These are phyloP conservation scores for Suillus tomentosus DNA, from an alignment of 768 basidiomycete genomes.

Conservation along the genomic window DNA sequence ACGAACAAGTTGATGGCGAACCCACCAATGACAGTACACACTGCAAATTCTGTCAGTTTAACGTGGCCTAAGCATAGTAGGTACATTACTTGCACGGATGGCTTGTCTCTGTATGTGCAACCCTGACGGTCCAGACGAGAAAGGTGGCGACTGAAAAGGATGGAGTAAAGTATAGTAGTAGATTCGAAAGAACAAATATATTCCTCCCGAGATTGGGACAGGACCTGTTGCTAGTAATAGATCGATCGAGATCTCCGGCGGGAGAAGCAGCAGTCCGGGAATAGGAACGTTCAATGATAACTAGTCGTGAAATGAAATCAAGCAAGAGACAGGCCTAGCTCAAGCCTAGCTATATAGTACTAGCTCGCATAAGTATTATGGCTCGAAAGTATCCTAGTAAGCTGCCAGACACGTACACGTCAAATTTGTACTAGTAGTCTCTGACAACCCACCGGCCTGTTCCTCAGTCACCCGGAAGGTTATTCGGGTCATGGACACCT, in stretches of 20 bases:
- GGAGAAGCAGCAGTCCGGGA: conserved; percentile 22
- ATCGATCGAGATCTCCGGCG: conserved; percentile 8
- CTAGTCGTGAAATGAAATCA: conserved; percentile 2
- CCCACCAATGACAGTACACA: conserved; percentile 1
- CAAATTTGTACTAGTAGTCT: not conserved
- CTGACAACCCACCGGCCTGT: no score
- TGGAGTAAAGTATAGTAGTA: not conserved
- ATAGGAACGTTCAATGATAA: conserved; percentile 14
- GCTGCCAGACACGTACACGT: not conserved
- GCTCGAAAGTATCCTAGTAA: not conserved
- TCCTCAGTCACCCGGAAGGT: no score
- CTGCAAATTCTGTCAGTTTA: not conserved
- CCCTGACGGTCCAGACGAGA: not conserved
- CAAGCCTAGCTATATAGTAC: no score
- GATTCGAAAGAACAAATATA: conserved; percentile 3
- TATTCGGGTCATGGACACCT: not conserved
- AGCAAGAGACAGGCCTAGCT: not conserved
- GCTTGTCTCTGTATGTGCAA: no score
- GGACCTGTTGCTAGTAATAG: conserved; percentile 18
- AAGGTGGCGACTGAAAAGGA: not conserved
- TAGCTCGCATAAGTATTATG: not conserved
- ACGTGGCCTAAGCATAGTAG: not conserved
- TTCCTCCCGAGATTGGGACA: conserved; percentile 12
- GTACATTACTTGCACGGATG: not conserved
- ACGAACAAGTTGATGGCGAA: not conserved